These are phyloP conservation scores for Fusarium penzigii DNA, from an alignment of 2,329 filamentous ascomycete species.

Conservation along the genomic window DNA sequence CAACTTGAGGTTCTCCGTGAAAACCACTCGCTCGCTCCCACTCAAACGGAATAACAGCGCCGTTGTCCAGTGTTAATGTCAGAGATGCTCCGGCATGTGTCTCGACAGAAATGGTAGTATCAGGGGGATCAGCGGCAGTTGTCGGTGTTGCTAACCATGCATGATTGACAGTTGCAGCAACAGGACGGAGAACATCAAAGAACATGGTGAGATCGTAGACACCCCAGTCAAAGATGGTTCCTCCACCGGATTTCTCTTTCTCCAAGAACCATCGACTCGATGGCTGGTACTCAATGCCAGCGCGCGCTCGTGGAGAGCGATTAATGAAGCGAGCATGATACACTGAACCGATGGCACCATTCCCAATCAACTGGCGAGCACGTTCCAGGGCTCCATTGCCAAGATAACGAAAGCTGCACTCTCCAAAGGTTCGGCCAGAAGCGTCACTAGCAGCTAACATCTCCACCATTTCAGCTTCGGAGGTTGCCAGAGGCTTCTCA, in stretches of 20 bases:
- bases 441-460: constrained; percentile 9
- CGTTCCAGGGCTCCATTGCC: constrained; percentile 6
- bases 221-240: constrained; percentile 14
- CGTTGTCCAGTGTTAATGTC: constrained; percentile 9
- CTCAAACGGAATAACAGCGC: constrained; percentile 5
- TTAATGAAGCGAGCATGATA: constrained; percentile 14
- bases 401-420: constrained; percentile 15
- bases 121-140: constrained; percentile 5
- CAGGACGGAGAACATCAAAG: constrained; percentile 12
- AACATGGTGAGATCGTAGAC: constrained; percentile 16
- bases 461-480: constrained; percentile 7
- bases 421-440: constrained; percentile 5
- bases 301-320: constrained; percentile 12
- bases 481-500: constrained; percentile 16
- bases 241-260: constrained; percentile 10
- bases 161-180: constrained; percentile 9
- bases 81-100: constrained; percentile 8
- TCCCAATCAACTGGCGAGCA: constrained; percentile 10
- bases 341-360: constrained; percentile 5
- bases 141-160: constrained; percentile 12
- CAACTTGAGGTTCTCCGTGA: constrained; percentile 9
- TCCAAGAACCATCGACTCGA: constrained; percentile 13
- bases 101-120: constrained; percentile 6
- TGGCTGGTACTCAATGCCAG: constrained; percentile 14
- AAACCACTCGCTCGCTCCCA: constrained; percentile 14